Evolutionary conservation across 1,284 basidiomycete genomes (phyloP).

Genomic region (Irpex lacteus): DNA sequence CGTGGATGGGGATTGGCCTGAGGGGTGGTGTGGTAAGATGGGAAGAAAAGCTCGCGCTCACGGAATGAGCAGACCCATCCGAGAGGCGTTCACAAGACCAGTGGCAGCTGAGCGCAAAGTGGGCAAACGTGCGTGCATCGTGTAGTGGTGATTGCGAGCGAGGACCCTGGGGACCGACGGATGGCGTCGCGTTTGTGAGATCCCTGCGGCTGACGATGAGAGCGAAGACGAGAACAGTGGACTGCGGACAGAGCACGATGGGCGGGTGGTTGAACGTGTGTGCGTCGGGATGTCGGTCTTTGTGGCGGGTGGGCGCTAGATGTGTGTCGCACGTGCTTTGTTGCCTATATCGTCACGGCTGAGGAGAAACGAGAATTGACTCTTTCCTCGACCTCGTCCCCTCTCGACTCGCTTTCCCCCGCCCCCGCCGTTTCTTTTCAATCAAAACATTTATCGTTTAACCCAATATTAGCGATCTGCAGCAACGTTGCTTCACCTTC

Average conservation of each 20-base stretch:
- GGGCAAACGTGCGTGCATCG: slow-evolving; percentile 16
- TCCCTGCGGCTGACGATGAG: not conserved
- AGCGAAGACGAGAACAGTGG: not conserved
- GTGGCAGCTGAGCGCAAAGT: not conserved
- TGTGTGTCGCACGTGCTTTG: slow-evolving; percentile 9
- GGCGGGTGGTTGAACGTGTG: not conserved
- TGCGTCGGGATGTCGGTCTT: not conserved
- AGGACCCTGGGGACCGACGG: not conserved
- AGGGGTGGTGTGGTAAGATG: not conserved
- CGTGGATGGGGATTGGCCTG: slow-evolving; percentile 8
- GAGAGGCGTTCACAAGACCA: not conserved
- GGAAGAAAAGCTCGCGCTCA: not conserved
- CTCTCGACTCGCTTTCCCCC: not conserved
- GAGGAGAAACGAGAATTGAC: not conserved
- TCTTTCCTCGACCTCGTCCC: not conserved
- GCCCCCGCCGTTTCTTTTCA: not conserved
- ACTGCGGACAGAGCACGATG: not conserved
- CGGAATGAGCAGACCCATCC: too few relatives aligned
- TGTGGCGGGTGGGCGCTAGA: not conserved
- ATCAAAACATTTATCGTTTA: not conserved
- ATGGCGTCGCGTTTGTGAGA: not conserved
- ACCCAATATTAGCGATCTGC: slow-evolving; percentile 9
- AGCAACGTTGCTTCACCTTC: slow-evolving; percentile 11
- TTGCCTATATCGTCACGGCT: slow-evolving; percentile 12
- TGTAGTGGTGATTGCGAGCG: not conserved